Evolutionary conservation across 495 filamentous ascomycete species (phyloP).

Genomic region (Tetracladium setigerum): DNA sequence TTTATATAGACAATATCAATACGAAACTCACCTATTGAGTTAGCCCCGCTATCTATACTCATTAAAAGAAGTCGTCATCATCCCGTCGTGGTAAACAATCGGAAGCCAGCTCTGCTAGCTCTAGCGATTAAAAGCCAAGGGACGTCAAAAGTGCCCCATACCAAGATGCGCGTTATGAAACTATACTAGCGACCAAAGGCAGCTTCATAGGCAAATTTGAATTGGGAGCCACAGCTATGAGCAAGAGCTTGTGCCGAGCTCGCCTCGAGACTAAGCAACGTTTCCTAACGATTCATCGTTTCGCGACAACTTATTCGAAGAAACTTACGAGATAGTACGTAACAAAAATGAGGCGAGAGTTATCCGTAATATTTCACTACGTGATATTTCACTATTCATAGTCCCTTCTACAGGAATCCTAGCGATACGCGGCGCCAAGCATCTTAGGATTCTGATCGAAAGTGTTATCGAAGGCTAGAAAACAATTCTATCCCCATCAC

Average conservation of each 20-base stretch:
- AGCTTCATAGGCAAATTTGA: conserved; percentile 32
- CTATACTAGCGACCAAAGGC: conserved; percentile 27
- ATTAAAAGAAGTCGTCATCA: conserved; percentile 26
- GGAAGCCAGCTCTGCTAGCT: conserved; percentile 21
- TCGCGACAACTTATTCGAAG: conserved; percentile 26
- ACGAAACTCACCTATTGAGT: too few species aligned
- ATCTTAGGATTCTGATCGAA: conserved; percentile 30
- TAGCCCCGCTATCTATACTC: too few species aligned
- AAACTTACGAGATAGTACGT: conserved; percentile 22
- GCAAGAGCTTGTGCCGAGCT: conserved; percentile 19
- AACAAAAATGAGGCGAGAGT: conserved; percentile 32
- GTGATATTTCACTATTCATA: too few species aligned
- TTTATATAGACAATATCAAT: too few species aligned
- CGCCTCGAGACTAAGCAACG: conserved; percentile 3
- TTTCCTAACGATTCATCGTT: conserved; percentile 29
- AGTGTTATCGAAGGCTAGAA: conserved; percentile 38
- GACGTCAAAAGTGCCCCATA: conserved; percentile 33
- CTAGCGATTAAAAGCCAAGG: conserved; percentile 33
- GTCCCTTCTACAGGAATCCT: conserved; percentile 29
- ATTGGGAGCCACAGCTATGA: conserved; percentile 22
- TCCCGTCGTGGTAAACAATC: conserved; percentile 30
- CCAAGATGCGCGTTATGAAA: conserved; percentile 23
- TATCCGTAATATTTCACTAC: conserved; percentile 31
- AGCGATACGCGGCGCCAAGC: conserved; percentile 18
- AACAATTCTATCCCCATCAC: conserved; percentile 26